Base-by-base conservation (phyloP, 257 asterid genomes). In the Mitragyna speciosa region DNA sequence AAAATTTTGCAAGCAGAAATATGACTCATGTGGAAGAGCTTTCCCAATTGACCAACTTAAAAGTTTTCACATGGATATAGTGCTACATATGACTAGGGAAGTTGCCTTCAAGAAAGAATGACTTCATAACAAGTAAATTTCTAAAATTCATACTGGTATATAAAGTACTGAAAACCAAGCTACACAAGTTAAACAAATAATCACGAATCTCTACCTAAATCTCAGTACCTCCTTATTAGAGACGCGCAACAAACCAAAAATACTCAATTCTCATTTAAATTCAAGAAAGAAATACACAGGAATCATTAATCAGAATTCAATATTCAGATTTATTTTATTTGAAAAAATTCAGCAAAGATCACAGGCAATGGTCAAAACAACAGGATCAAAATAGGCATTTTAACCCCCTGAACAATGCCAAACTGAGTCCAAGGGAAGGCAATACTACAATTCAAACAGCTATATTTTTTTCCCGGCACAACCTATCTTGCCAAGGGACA, bases 1-100 rank as follows among this genome's bases (percentile, higher is more conserved):
- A 51, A 73, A 81, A 70, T 33, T 51, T 48, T 26, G n/a, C 48
- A 78, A 73, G 33, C n/a, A 61, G 81, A 30, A 30, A 16, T 31
- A 6, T 14, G 7, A 24, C 31, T 48, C 28, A 66, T 19, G 36
- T 17, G 22, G 22, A 12, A 43, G 64, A 0, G 20, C 19, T 73
- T 73, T 48, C 7, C 12, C 19, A 7, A 16, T 51, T 15, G 45
- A 12, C n/a, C 75, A 65, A 43, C 30, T 51, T 66, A 51, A 4
- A 41, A 2, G 43, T 41, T 82, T 15, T 28, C 47, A 82, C 47
- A 45, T 33, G 12, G 41, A 56, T 33, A 64, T 51, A 64, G n/a
- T 47, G 48, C 22, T 15, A 56, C 22, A 33, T 7, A 41, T 39
- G 19, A 22, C 48, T 41, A 28, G 22, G 41, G 31, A 70, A 39